Conservation (phyloP, 2,329 filamentous ascomycete genomes). For the Mycocentrospora acerina region DNA sequence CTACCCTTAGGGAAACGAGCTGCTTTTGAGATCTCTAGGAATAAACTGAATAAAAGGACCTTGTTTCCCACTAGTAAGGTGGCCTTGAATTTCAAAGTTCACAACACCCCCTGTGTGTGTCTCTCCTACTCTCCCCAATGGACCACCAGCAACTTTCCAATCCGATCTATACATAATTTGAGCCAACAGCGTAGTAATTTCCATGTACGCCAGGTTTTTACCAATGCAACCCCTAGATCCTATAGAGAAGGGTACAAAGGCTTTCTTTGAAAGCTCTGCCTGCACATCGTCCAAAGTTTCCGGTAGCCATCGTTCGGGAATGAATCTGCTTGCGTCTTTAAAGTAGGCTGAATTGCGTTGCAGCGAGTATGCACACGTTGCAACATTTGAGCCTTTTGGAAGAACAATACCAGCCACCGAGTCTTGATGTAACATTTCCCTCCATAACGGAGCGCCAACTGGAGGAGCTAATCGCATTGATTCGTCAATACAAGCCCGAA, state of each 20-base stretch:
- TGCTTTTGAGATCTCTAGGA: no score
- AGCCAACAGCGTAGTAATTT: background rate
- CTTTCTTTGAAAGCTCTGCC: background rate
- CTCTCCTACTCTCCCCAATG: no score
- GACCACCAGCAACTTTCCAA: no score
- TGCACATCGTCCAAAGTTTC: background rate
- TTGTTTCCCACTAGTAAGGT: no score
- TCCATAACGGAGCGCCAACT: constrained; percentile 15
- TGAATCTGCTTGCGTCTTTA: constrained; percentile 1
- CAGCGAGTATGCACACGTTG: background rate
- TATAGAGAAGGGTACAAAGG: constrained; percentile 1
- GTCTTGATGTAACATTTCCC: background rate
- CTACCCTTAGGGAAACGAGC: no score
- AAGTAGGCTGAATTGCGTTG: constrained; percentile 3
- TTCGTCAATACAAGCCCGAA: constrained; percentile 30
- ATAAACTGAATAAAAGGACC: no score
- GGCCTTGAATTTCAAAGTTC: no score
- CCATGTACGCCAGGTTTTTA: constrained; percentile 2
- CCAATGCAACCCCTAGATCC: constrained; percentile 1
- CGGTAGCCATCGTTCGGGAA: constrained; percentile 6
- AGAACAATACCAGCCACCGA: background rate
- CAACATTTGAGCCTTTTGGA: background rate
- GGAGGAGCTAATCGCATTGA: constrained; percentile 24
- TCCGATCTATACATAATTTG: no score
- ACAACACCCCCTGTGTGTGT: no score